Conservation (phyloP, 108 stramenopile species). For the Cylindrotheca closterium region DNA sequence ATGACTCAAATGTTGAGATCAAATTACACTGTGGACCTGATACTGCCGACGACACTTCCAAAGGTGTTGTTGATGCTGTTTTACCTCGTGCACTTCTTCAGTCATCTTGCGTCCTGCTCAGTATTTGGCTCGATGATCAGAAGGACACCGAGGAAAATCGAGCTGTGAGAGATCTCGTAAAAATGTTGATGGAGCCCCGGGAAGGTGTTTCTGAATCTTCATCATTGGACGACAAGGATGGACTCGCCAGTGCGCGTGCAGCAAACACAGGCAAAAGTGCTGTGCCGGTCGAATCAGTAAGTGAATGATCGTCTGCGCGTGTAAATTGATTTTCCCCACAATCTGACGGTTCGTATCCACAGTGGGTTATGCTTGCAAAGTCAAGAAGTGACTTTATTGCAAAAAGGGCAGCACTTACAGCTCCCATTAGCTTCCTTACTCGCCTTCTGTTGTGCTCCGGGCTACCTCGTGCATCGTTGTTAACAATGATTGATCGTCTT, state of each 20-base stretch:
- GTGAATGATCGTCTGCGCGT: neutral
- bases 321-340: neutral
- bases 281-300: conserved; percentile 59
- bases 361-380: conserved; percentile 77
- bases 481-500: conserved; percentile 67
- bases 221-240: conserved; percentile 6
- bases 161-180: conserved; percentile 35
- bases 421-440: conserved; percentile 62
- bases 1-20: neutral
- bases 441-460: conserved; percentile 80
- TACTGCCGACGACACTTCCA: neutral
- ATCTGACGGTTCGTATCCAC: conserved; percentile 1
- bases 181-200: conserved; percentile 27
- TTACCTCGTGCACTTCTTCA: conserved; percentile 38
- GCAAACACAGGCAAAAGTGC: conserved; percentile 27
- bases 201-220: conserved; percentile 14
- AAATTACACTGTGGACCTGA: neutral
- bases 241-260: conserved; percentile 53
- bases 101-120: conserved; percentile 48
- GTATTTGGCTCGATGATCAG: conserved; percentile 39
- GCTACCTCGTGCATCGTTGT: conserved; percentile 51
- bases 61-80: conserved; percentile 2
- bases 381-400: conserved; percentile 60
- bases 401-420: conserved; percentile 57
- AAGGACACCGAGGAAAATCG: conserved; percentile 11